These are phyloP conservation scores for Haplosporangium gracile DNA, from an alignment of 192 early-diverging fungal genomes.

Conservation along the genomic window DNA sequence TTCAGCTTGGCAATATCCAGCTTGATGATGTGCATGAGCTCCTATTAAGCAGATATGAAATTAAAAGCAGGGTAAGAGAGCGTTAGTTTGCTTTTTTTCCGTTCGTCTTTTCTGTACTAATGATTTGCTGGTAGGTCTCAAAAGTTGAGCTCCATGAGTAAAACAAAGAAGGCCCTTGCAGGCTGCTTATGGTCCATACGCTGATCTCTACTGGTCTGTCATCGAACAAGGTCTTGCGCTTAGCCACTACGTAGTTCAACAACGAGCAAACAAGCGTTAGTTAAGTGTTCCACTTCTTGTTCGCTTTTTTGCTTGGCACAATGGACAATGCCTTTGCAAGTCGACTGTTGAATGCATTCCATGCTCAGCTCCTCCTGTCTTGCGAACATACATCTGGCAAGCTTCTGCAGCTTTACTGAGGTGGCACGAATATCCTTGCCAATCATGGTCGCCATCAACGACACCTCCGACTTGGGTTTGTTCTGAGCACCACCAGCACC, in stretches of 20 bases:
- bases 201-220: slow-evolving; percentile 97
- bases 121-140: no score
- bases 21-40: slow-evolving; percentile 94
- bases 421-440: slow-evolving; percentile 91
- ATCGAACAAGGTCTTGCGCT: slow-evolving; percentile 96
- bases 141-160: not conserved
- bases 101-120: not conserved
- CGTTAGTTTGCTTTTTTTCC: not conserved
- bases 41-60: slow-evolving; percentile 56
- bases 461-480: slow-evolving; percentile 81
- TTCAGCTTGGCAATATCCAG: slow-evolving; percentile 97
- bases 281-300: not conserved
- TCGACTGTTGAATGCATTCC: not conserved
- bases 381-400: slow-evolving; percentile 73
- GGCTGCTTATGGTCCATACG: slow-evolving; percentile 45
- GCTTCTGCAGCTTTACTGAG: slow-evolving; percentile 84
- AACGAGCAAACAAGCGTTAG: not conserved
- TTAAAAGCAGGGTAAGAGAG: not conserved
- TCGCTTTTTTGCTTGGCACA: not conserved
- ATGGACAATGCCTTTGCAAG: no score
- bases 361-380: not conserved
- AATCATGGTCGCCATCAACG: slow-evolving; percentile 85
- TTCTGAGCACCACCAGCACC: not conserved
- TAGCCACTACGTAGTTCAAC: slow-evolving; percentile 75
- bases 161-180: not conserved